Evolutionary conservation across 352 stramenopile species (phyloP).

Genomic region (Saprolegnia parasitica): DNA sequence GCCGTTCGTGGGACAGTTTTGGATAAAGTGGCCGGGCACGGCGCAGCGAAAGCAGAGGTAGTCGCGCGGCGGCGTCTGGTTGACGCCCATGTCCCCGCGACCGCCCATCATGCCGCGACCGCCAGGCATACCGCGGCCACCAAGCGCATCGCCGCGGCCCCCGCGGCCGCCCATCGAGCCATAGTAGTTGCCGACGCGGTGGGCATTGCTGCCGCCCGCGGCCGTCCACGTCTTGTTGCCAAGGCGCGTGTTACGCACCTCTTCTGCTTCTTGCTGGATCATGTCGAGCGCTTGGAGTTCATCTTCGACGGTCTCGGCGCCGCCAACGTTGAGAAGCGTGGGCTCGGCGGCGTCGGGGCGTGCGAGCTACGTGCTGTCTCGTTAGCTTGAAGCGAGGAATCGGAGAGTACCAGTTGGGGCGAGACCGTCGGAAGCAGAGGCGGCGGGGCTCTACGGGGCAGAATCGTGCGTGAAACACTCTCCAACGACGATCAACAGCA

Average conservation of each 20-base stretch:
- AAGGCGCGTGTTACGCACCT: conserved; percentile 63
- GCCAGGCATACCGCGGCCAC: conserved; percentile 35
- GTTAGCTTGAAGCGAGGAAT: neutral
- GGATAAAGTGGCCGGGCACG: conserved; percentile 81
- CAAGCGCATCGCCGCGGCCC: conserved; percentile 37
- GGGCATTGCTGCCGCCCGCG: conserved; percentile 64
- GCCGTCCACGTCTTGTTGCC: conserved; percentile 86
- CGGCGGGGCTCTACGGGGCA: conserved; percentile 22
- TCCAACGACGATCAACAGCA: conserved; percentile 10
- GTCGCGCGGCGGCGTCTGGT: conserved; percentile 62
- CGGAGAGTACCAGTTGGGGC: conserved; percentile 24
- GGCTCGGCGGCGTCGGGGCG: conserved; percentile 10
- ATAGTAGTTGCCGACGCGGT: conserved; percentile 78
- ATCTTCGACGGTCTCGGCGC: conserved; percentile 79
- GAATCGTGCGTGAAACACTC: neutral
- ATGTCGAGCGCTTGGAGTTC: conserved; percentile 74
- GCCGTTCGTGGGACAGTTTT: conserved; percentile 85
- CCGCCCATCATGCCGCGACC: conserved; percentile 43
- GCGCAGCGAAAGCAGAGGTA: conserved; percentile 85
- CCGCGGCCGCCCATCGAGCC: conserved; percentile 23
- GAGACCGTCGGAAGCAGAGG: conserved; percentile 11
- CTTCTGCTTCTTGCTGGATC: conserved; percentile 80
- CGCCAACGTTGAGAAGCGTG: conserved; percentile 28
- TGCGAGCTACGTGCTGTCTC: conserved; percentile 3
- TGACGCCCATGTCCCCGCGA: conserved; percentile 34